phyloP scores from a whole-genome alignment of 306 rosid genomes.

The Senna siamea region DNA sequence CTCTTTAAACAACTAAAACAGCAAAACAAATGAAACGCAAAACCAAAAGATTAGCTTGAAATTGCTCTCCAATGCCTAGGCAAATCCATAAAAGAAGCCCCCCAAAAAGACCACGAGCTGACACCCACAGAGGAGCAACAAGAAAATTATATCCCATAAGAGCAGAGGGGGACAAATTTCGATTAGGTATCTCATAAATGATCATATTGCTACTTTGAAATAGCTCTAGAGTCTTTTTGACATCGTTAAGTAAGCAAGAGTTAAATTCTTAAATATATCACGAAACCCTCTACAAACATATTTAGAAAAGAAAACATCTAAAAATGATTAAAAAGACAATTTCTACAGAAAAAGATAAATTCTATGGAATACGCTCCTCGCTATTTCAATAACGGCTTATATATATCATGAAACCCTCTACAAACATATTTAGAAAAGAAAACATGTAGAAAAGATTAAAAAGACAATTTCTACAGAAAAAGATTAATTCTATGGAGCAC shows the following conservation, averaged over 20 bases:
- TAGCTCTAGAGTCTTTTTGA: neutral
- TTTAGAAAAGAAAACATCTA: neutral
- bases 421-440: neutral
- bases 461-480: neutral
- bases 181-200: neutral
- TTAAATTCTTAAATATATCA: neutral
- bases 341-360: too few species aligned
- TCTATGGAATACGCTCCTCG: neutral
- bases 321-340: neutral
- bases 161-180: neutral
- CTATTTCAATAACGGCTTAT: neutral
- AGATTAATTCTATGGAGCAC: neutral
- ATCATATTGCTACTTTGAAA: neutral
- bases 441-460: neutral
- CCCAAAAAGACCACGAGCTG: too few species aligned
- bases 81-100: too few species aligned
- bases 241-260: neutral
- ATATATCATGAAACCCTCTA: neutral
- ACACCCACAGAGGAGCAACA: neutral
- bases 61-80: too few species aligned
- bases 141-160: neutral
- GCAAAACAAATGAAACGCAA: neutral
- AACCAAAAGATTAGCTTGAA: neutral
- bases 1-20: neutral
- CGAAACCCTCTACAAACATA: neutral